Evolutionary conservation across 805 yeast genomes (phyloP).

Genomic region (Cyberlindnera petersonii): DNA sequence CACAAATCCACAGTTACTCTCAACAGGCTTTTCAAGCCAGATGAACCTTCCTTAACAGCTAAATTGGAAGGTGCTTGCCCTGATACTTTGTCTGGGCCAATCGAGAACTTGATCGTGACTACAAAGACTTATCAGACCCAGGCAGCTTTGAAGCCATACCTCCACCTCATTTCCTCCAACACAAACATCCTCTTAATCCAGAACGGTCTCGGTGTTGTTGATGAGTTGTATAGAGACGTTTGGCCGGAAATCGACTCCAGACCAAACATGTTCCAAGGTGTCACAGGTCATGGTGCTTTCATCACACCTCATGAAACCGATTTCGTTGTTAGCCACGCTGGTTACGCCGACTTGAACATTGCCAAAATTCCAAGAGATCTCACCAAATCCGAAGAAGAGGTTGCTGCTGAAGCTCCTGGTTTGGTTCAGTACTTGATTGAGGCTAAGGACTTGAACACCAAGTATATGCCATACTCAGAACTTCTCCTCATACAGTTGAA

Average conservation of each 20-base stretch:
- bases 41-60: conserved; percentile 8
- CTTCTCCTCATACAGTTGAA: conserved; percentile 60
- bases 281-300: conserved; percentile 81
- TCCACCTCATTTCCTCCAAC: conserved; percentile 42
- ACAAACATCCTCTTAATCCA: conserved; percentile 74
- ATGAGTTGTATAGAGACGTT: conserved; percentile 44
- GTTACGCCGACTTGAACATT: conserved; percentile 58
- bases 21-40: conserved; percentile 22
- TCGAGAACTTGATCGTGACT: conserved; percentile 62
- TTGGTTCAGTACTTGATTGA: conserved; percentile 30
- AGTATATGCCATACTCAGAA: conserved; percentile 40
- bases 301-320: conserved; percentile 30
- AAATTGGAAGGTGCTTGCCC: conserved; percentile 14
- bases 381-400: conserved; percentile 10
- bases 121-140: conserved; percentile 78
- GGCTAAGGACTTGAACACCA: conserved; percentile 28
- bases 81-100: conserved; percentile 26
- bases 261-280: conserved; percentile 71
- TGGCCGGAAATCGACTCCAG: conserved; percentile 47
- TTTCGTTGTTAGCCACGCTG: conserved; percentile 56
- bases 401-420: conserved; percentile 6
- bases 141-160: conserved; percentile 54
- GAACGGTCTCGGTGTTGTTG: conserved; percentile 84
- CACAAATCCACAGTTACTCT: conserved; percentile 18
- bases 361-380: conserved; percentile 48